phyloP scores from a whole-genome alignment of 805 yeast genomes.

The Saturnispora saitoi region DNA sequence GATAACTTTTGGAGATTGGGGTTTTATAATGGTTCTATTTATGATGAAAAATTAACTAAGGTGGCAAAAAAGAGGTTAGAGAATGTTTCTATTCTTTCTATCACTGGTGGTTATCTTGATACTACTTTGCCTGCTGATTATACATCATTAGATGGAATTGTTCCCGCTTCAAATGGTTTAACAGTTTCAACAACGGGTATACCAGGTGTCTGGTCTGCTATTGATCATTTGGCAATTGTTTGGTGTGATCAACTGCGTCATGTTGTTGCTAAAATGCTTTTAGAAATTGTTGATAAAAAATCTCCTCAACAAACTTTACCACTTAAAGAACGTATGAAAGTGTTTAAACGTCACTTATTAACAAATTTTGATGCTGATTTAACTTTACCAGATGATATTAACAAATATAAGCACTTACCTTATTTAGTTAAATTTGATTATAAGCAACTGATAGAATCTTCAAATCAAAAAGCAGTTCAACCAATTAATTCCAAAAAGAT shows the following conservation, averaged over 20 bases:
- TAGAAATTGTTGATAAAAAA: constrained; percentile 48
- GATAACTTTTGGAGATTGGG: constrained; percentile 78
- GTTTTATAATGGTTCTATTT: constrained; percentile 22
- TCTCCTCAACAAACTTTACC: constrained; percentile 43
- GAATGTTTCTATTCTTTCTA: constrained; percentile 66
- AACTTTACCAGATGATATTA: neutral
- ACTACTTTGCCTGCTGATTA: constrained; percentile 83
- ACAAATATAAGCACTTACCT: constrained; percentile 11
- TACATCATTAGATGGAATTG: constrained; percentile 59
- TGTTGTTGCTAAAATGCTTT: constrained; percentile 47
- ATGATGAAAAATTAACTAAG: constrained; percentile 9
- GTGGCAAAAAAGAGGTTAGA: constrained; percentile 40
- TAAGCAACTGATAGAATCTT: constrained; percentile 25
- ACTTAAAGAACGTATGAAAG: constrained; percentile 47
- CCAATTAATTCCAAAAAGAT: constrained; percentile 17
- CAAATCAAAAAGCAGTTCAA: constrained; percentile 25
- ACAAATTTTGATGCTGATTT: constrained; percentile 45
- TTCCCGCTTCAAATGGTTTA: constrained; percentile 72
- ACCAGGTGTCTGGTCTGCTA: constrained; percentile 87
- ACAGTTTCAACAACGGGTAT: constrained; percentile 79
- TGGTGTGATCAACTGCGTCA: constrained; percentile 90
- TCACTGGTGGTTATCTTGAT: constrained; percentile 84
- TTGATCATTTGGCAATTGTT: constrained; percentile 90
- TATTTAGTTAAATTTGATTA: constrained; percentile 27
- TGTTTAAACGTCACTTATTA: constrained; percentile 38